A percentile compares a stretch with the other conserved stretches of the same genome.
phyloP scores from a whole-genome alignment of 139 green algal genomes.

The Pleodorina starrii region DNA sequence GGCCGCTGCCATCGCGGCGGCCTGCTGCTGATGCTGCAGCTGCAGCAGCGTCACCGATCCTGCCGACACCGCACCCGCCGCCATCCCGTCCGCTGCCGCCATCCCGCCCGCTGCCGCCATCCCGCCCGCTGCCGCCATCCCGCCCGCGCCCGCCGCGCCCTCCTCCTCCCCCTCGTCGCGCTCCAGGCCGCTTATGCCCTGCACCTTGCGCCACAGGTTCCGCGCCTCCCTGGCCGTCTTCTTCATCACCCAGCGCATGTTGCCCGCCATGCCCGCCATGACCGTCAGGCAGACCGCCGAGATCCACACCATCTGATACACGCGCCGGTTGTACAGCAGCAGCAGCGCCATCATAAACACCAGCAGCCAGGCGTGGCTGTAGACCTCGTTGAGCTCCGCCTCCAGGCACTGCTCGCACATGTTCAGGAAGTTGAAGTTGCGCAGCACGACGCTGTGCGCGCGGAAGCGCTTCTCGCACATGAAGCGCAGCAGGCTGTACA shows the following conservation, averaged over 20 bases:
- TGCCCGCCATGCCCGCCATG: constrained; percentile 14
- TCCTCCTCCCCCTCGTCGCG: not conserved
- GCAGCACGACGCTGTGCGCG: constrained; percentile 42
- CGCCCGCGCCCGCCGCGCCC: not conserved
- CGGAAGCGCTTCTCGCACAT: constrained; percentile 51
- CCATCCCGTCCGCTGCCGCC: not conserved
- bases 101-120: not conserved
- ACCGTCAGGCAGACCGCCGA: not conserved
- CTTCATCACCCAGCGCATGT: constrained; percentile 50
- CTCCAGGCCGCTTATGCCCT: constrained; percentile 9
- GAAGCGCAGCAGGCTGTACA: constrained; percentile 50
- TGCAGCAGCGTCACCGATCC: not conserved
- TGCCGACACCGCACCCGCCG: not conserved
- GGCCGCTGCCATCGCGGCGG: too few relatives aligned
- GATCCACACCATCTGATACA: constrained; percentile 45
- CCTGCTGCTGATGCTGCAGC: too few relatives aligned
- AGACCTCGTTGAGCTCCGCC: constrained; percentile 52
- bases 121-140: not conserved
- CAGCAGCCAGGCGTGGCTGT: constrained; percentile 52
- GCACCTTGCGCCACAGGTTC: constrained; percentile 36
- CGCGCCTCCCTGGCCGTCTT: constrained; percentile 46
- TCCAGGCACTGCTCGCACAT: constrained; percentile 51
- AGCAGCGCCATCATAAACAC: constrained; percentile 48
- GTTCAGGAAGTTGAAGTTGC: constrained; percentile 52
- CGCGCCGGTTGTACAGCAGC: constrained; percentile 39